Evolutionary conservation across 2,329 filamentous ascomycete genomes (phyloP).

Genomic region (Exophiala xenobiotica): DNA sequence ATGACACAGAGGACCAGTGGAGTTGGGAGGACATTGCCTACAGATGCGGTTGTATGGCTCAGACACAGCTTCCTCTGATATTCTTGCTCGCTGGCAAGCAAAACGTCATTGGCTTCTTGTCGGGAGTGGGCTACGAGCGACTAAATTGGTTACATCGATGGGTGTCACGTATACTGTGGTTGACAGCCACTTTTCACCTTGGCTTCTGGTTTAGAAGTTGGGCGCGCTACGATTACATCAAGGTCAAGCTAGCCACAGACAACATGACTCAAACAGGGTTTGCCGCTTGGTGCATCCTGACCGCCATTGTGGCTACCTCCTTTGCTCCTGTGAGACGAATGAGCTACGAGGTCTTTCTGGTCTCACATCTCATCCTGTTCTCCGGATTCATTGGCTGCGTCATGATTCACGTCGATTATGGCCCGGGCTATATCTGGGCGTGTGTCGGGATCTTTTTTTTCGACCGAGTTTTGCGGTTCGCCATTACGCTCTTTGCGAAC

Average conservation of each 20-base stretch:
- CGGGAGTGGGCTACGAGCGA: slow-evolving; percentile 50
- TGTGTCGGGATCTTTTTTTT: slow-evolving; percentile 23
- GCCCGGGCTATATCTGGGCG: slow-evolving; percentile 24
- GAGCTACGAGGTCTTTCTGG: slow-evolving; percentile 56
- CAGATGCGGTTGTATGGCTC: slow-evolving; percentile 53
- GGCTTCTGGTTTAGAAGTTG: slow-evolving; percentile 56
- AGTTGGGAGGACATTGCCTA: slow-evolving; percentile 59
- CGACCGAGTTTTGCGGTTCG: slow-evolving; percentile 20
- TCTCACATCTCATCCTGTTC: slow-evolving; percentile 55
- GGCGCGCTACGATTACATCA: slow-evolving; percentile 52
- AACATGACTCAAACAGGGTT: slow-evolving; percentile 52
- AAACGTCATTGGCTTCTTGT: slow-evolving; percentile 52
- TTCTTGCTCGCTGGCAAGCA: slow-evolving; percentile 57
- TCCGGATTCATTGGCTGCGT: slow-evolving; percentile 50
- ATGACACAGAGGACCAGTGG: slow-evolving; percentile 51
- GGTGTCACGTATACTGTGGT: slow-evolving; percentile 51
- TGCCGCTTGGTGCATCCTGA: slow-evolving; percentile 52
- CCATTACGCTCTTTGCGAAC: slow-evolving; percentile 15
- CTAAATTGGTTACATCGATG: slow-evolving; percentile 56
- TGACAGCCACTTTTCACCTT: slow-evolving; percentile 56
- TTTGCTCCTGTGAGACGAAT: slow-evolving; percentile 49
- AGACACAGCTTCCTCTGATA: slow-evolving; percentile 56
- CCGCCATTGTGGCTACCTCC: slow-evolving; percentile 54
- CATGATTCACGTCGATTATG: slow-evolving; percentile 23
- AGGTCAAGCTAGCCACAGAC: slow-evolving; percentile 49